A percentile compares a stretch with the other conserved stretches of the same genome.
phyloP scores from a whole-genome alignment of 805 yeast genomes.

The Blastobotrys peoriensis region DNA sequence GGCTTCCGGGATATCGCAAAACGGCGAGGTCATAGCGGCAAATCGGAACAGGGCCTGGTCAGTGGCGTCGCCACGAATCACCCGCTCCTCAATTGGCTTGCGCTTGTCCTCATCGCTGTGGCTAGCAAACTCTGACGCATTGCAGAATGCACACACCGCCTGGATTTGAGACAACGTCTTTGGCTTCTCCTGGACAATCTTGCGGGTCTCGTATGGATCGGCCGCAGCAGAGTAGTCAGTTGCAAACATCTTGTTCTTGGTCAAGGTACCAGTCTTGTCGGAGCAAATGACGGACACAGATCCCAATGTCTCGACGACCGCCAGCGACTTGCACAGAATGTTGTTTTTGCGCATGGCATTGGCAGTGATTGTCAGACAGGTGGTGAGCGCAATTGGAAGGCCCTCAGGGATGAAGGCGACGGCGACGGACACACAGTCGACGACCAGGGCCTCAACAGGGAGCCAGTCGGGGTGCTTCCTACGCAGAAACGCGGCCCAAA shows the following conservation, averaged over 20 bases:
- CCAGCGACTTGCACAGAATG: slow-evolving; percentile 64
- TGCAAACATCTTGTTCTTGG: slow-evolving; percentile 84
- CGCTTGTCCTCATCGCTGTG: neutral
- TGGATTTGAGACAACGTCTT: slow-evolving; percentile 6
- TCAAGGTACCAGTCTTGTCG: slow-evolving; percentile 96
- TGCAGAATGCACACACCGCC: slow-evolving; percentile 12
- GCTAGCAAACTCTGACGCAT: slow-evolving; percentile 12
- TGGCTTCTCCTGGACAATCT: neutral
- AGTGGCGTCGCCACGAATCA: slow-evolving; percentile 41
- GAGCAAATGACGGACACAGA: slow-evolving; percentile 82
- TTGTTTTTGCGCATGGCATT: slow-evolving; percentile 58
- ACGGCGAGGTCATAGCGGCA: slow-evolving; percentile 20
- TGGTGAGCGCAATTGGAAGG: slow-evolving; percentile 97
- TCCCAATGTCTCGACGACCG: slow-evolving; percentile 77
- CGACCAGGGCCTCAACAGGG: slow-evolving; percentile 39
- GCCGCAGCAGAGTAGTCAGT: slow-evolving; percentile 25
- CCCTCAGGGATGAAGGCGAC: slow-evolving; percentile 76
- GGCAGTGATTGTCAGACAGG: slow-evolving; percentile 98
- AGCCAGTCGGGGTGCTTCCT: slow-evolving; percentile 37
- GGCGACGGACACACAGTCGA: slow-evolving; percentile 41
- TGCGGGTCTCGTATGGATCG: neutral
- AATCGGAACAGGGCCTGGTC: slow-evolving; percentile 38
- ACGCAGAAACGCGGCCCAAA: slow-evolving; percentile 42
- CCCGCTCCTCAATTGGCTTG: slow-evolving; percentile 3
- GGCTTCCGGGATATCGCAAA: neutral